Conservation (phyloP, 352 stramenopile genomes). For the Phytophthora constricta region DNA sequence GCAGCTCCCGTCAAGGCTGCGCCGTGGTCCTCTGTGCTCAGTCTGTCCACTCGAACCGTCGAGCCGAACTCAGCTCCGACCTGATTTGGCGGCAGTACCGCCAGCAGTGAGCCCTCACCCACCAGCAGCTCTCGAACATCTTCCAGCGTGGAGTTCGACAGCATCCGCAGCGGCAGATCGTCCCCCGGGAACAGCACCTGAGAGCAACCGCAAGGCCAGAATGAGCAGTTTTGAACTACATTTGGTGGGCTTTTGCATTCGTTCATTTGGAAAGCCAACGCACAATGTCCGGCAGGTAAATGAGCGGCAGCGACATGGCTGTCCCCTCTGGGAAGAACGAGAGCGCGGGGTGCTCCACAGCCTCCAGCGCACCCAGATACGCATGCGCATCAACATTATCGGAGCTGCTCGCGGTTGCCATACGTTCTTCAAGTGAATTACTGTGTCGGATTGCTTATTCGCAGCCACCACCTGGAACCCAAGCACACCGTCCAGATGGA, state of each 20-base stretch:
- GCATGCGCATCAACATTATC: constrained; percentile 43
- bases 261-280: background rate
- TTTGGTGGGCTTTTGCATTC: background rate
- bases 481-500: background rate
- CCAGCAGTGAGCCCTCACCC: constrained; percentile 58
- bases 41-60: constrained; percentile 76
- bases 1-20: constrained; percentile 65
- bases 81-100: constrained; percentile 64
- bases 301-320: constrained; percentile 66
- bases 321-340: constrained; percentile 57
- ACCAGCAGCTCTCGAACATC: constrained; percentile 54
- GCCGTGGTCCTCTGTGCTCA: constrained; percentile 48
- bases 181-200: constrained; percentile 87
- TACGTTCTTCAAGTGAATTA: constrained; percentile 4
- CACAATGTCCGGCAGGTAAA: constrained; percentile 82
- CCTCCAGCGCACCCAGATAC: constrained; percentile 78
- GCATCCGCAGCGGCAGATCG: constrained; percentile 75
- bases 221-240: background rate
- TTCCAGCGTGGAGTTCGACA: constrained; percentile 62
- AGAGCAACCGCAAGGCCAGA: background rate
- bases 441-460: background rate
- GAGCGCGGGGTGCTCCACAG: constrained; percentile 55
- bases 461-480: too few species aligned
- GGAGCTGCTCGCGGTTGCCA: constrained; percentile 5
- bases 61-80: constrained; percentile 60